Conservation (phyloP, 2,329 filamentous ascomycete species). For the Allantophomopsis lycopodina region DNA sequence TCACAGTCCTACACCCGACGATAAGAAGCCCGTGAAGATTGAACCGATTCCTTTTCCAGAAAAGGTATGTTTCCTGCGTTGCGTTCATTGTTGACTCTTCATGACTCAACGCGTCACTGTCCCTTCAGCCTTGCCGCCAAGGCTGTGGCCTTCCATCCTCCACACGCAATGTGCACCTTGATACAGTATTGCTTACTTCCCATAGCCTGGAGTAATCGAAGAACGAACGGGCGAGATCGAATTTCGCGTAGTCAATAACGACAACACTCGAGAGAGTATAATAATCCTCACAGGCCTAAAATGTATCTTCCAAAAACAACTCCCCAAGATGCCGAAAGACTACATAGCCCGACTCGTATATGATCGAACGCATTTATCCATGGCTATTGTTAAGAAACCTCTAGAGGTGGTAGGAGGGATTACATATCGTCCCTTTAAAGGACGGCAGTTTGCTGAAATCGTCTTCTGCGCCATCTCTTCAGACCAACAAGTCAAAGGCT, state of each 20-base stretch:
- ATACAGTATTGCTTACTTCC: constrained; percentile 4
- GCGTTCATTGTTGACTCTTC: not conserved
- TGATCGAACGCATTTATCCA: constrained; percentile 88
- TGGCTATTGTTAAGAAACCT: constrained; percentile 94
- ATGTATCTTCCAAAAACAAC: constrained; percentile 95
- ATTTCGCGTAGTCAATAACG: constrained; percentile 96
- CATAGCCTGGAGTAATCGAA: constrained; percentile 74
- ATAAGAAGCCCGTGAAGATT: constrained; percentile 32
- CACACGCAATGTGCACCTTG: not conserved
- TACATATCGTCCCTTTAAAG: constrained; percentile 88
- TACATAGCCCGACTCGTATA: constrained; percentile 97
- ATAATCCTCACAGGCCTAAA: constrained; percentile 94
- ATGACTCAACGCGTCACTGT: no score
- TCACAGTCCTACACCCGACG: constrained; percentile 26
- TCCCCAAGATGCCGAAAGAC: constrained; percentile 98
- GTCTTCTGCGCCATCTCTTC: constrained; percentile 97
- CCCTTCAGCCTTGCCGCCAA: no score
- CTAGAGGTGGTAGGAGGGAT: constrained; percentile 94
- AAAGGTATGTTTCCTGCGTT: constrained; percentile 41
- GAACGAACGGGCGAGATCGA: constrained; percentile 91
- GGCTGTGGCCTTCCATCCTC: not conserved
- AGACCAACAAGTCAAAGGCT: constrained; percentile 97
- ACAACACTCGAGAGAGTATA: constrained; percentile 72
- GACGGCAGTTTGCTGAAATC: constrained; percentile 89
- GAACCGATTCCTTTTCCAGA: constrained; percentile 77